phyloP scores from a whole-genome alignment of 768 basidiomycete genomes.

The Tephrocybe sp. region DNA sequence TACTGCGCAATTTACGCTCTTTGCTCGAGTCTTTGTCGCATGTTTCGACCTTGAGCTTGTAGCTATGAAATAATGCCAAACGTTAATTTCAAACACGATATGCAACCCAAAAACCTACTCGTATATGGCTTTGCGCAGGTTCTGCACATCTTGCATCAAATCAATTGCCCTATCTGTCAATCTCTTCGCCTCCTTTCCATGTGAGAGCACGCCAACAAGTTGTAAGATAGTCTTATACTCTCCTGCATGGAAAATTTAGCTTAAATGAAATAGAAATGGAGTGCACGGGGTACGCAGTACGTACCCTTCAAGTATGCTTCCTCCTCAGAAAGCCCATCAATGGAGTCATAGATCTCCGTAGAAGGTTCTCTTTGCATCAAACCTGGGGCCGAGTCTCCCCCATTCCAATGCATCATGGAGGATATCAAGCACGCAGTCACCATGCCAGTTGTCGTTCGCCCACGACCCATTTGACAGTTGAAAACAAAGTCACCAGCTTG shows the following conservation, averaged over 20 bases:
- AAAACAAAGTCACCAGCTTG: slow-evolving; percentile 80
- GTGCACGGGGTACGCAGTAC: not conserved
- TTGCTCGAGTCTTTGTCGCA: slow-evolving; percentile 78
- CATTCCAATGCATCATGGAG: slow-evolving; percentile 61
- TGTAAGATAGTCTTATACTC: slow-evolving; percentile 97
- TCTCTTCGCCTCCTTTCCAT: slow-evolving; percentile 91
- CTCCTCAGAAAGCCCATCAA: slow-evolving; percentile 85
- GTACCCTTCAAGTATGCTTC: slow-evolving; percentile 85
- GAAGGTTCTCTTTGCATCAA: slow-evolving; percentile 31
- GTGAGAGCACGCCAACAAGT: slow-evolving; percentile 85
- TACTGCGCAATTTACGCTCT: slow-evolving; percentile 65
- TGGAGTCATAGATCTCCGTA: slow-evolving; percentile 55
- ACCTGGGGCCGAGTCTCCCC: slow-evolving; percentile 30
- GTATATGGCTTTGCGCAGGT: slow-evolving; percentile 91
- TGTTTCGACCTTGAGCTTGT: slow-evolving; percentile 87
- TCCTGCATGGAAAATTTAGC: slow-evolving; percentile 42
- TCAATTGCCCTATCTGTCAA: slow-evolving; percentile 89
- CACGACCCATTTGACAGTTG: slow-evolving; percentile 97
- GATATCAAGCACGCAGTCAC: slow-evolving; percentile 85
- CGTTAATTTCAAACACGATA: not conserved
- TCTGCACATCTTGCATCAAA: slow-evolving; percentile 95
- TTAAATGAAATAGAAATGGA: not conserved
- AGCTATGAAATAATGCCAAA: slow-evolving; percentile 43
- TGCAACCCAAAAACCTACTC: slow-evolving; percentile 54
- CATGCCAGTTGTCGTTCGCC: slow-evolving; percentile 96